Percentiles rank a stretch among this genome's conserved stretches.
Conservation (phyloP, 805 yeast genomes). For the Metschnikowia colocasiae region DNA sequence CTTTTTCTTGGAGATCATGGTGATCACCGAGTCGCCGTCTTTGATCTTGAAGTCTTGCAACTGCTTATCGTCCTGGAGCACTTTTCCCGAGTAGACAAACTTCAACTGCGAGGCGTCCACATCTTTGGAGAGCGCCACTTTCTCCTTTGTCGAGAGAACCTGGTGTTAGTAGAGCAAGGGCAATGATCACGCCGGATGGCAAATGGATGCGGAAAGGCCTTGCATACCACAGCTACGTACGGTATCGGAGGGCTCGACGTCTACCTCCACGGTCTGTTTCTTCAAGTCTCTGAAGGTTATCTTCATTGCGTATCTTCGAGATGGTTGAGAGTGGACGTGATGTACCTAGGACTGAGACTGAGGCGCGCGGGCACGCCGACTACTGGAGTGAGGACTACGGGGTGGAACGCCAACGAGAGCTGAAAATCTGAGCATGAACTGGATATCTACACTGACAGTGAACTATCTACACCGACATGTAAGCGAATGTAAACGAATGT, state of each 20-base stretch:
- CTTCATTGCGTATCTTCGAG: slow-evolving; percentile 48
- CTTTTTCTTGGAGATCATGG: slow-evolving; percentile 67
- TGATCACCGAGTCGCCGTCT: slow-evolving; percentile 83
- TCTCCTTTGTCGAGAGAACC: slow-evolving; percentile 67
- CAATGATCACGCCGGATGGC: not conserved
- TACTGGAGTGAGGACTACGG: no score
- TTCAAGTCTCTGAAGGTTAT: slow-evolving; percentile 86
- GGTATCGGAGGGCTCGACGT: slow-evolving; percentile 64
- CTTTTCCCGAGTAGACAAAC: slow-evolving; percentile 89
- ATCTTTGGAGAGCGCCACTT: slow-evolving; percentile 62
- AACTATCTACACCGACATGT: no score
- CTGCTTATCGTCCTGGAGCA: slow-evolving; percentile 77
- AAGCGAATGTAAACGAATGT: no score
- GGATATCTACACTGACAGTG: no score
- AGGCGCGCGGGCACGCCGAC: not conserved
- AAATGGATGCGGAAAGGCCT: not conserved
- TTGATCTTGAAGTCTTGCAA: slow-evolving; percentile 71
- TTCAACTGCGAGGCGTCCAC: slow-evolving; percentile 75
- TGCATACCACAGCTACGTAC: slow-evolving; percentile 37
- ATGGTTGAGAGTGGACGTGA: slow-evolving; percentile 5
- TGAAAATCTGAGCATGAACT: no score
- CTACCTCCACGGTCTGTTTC: slow-evolving; percentile 81
- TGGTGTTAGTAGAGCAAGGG: slow-evolving; percentile 19
- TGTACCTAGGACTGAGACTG: not conserved
- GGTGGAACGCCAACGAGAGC: no score